phyloP scores from a whole-genome alignment of 1,284 basidiomycete genomes.

The Somion occarium region DNA sequence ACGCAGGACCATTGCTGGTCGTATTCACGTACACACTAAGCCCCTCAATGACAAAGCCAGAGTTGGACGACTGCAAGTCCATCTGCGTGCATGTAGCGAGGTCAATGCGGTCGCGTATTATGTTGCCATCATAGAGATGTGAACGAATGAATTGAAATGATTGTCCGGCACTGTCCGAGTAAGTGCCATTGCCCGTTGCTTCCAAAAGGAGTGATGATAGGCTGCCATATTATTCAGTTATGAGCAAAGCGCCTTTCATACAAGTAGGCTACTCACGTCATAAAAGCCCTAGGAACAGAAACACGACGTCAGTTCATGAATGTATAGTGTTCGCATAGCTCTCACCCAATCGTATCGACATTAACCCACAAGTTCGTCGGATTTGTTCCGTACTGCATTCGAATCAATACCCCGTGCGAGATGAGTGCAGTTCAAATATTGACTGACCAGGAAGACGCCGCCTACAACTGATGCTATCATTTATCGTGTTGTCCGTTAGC shows the following conservation, averaged over 20 bases:
- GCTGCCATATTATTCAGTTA: not conserved
- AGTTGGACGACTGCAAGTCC: not conserved
- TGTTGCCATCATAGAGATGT: slow-evolving; percentile 5
- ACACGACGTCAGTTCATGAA: not conserved
- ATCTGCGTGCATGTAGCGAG: slow-evolving; percentile 1
- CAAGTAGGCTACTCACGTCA: slow-evolving; percentile 3
- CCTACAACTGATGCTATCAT: not conserved
- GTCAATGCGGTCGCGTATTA: slow-evolving; percentile 4
- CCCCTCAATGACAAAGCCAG: slow-evolving; percentile 7
- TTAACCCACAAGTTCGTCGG: slow-evolving; percentile 4
- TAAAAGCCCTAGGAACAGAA: slow-evolving; percentile 1
- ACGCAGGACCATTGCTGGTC: not conserved
- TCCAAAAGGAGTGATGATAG: slow-evolving; percentile 7
- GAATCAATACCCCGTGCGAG: not conserved
- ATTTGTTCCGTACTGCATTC: not conserved
- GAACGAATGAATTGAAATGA: slow-evolving; percentile 6
- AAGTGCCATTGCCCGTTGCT: not conserved
- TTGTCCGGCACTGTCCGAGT: not conserved
- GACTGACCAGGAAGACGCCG: slow-evolving; percentile 6
- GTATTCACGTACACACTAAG: slow-evolving; percentile 3
- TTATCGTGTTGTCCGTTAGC: not conserved
- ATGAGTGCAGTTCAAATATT: not conserved
- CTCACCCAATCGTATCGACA: slow-evolving; percentile 8
- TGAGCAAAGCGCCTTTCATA: not conserved
- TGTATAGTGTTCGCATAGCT: not conserved